Evolutionary conservation across 2,329 filamentous ascomycete genomes (phyloP).

Genomic region (Scedosporium aurantiacum): DNA sequence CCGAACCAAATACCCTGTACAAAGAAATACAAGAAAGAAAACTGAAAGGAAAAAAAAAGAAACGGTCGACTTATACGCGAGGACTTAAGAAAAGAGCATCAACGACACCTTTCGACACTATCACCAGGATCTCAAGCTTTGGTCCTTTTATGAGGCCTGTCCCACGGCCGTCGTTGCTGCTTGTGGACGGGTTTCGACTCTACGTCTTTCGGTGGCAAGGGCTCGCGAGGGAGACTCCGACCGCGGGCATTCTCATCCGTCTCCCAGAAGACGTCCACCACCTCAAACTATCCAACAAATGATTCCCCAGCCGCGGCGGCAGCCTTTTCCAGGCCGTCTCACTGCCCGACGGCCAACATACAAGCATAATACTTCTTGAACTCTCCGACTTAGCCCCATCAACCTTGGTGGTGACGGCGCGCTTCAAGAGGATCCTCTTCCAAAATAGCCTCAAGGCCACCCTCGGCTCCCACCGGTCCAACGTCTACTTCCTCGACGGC

Average conservation of each 20-base stretch:
- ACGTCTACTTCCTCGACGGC: background rate
- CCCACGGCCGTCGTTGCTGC: background rate
- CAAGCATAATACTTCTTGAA: background rate
- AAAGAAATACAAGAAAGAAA: background rate
- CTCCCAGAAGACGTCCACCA: background rate
- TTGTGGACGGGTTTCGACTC: background rate
- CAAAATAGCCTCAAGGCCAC: background rate
- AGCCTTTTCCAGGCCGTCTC: background rate
- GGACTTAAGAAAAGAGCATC: background rate
- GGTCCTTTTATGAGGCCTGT: background rate
- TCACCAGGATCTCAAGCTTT: background rate
- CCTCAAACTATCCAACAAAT: background rate
- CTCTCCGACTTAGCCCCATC: background rate
- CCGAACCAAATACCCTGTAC: background rate
- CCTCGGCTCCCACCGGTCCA: background rate
- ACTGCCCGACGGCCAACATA: background rate
- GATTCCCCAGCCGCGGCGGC: background rate
- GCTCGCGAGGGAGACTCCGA: background rate
- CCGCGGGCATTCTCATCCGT: background rate
- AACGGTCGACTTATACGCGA: background rate
- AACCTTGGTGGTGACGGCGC: background rate
- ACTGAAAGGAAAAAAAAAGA: background rate
- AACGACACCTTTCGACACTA: background rate
- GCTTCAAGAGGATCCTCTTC: background rate
- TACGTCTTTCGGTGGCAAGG: background rate